These are phyloP conservation scores for Aspergillus terreus DNA, from an alignment of 2,329 filamentous ascomycete species.

Conservation along the genomic window DNA sequence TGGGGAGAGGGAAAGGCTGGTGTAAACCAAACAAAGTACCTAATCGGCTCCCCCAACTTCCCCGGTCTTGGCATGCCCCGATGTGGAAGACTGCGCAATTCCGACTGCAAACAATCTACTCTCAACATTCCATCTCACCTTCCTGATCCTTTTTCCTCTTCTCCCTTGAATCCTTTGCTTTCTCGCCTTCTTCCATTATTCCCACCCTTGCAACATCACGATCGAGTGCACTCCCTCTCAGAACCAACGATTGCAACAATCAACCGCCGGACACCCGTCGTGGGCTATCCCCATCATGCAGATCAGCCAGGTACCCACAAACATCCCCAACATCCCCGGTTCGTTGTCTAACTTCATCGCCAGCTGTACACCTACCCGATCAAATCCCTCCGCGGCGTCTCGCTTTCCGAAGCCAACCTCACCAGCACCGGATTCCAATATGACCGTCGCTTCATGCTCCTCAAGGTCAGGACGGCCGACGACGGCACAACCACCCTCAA, in stretches of 20 bases:
- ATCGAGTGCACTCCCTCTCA: no score
- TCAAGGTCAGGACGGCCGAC: constrained; percentile 43
- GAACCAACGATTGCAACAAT: no score
- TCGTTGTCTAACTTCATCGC: background rate
- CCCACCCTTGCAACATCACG: no score
- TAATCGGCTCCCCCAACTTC: no score
- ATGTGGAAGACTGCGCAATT: no score
- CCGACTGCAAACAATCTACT: no score
- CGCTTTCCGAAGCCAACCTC: constrained; percentile 52
- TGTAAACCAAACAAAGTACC: background rate
- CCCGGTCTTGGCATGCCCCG: no score
- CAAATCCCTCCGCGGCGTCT: constrained; percentile 65
- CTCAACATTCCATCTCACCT: no score
- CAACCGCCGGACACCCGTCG: no score
- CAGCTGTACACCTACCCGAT: constrained; percentile 71
- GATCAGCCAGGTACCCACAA: constrained; percentile 27
- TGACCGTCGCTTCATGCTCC: constrained; percentile 70
- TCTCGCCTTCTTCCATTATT: no score
- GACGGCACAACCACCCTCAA: constrained; percentile 29
- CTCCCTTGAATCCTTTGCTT: no score
- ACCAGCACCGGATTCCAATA: constrained; percentile 60
- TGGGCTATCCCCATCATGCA: constrained; percentile 31
- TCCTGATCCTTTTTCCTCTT: no score
- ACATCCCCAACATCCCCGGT: background rate
- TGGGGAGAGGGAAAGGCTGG: background rate